These are phyloP conservation scores for Aureobasidium melanogenum DNA, from an alignment of 2,329 filamentous ascomycete genomes.

Conservation along the genomic window DNA sequence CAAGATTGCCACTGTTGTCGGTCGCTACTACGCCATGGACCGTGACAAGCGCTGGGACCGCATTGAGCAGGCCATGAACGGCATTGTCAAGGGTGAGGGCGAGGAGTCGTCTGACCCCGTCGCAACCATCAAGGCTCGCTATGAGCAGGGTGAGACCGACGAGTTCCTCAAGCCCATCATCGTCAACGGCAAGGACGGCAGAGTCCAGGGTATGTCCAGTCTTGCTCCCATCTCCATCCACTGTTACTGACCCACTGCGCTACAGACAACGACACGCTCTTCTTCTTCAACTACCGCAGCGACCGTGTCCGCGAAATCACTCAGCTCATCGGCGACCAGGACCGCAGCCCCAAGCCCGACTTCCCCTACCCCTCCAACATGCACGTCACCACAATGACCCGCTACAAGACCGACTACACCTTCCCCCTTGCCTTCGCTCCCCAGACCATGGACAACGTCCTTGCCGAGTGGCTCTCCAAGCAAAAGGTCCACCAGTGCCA, in stretches of 20 bases:
- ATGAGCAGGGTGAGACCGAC: slow-evolving; percentile 80
- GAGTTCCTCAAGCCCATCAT: slow-evolving; percentile 99
- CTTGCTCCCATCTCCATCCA: neutral
- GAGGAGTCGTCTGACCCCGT: slow-evolving; percentile 79
- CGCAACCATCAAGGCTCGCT: slow-evolving; percentile 76
- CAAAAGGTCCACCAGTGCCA: slow-evolving; percentile 88
- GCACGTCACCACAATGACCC: slow-evolving; percentile 89
- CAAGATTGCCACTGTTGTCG: slow-evolving; percentile 85
- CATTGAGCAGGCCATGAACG: slow-evolving; percentile 82
- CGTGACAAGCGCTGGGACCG: slow-evolving; percentile 99
- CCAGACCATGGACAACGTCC: slow-evolving; percentile 94
- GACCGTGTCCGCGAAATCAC: slow-evolving; percentile 95
- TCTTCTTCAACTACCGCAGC: slow-evolving; percentile 99
- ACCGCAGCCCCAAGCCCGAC: slow-evolving; percentile 82
- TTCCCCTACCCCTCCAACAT: slow-evolving; percentile 91
- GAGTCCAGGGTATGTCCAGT: slow-evolving; percentile 61
- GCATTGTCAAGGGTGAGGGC: slow-evolving; percentile 75
- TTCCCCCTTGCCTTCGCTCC: slow-evolving; percentile 90
- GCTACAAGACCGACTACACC: slow-evolving; percentile 91
- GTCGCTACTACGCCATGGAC: slow-evolving; percentile 98
- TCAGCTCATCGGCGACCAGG: slow-evolving; percentile 83
- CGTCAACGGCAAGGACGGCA: slow-evolving; percentile 73
- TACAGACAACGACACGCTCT: slow-evolving; percentile 80
- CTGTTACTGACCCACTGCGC: neutral
- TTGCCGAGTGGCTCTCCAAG: slow-evolving; percentile 91